These are phyloP conservation scores for Diplogelasinospora grovesii DNA, from an alignment of 495 filamentous ascomycete genomes.

Conservation along the genomic window DNA sequence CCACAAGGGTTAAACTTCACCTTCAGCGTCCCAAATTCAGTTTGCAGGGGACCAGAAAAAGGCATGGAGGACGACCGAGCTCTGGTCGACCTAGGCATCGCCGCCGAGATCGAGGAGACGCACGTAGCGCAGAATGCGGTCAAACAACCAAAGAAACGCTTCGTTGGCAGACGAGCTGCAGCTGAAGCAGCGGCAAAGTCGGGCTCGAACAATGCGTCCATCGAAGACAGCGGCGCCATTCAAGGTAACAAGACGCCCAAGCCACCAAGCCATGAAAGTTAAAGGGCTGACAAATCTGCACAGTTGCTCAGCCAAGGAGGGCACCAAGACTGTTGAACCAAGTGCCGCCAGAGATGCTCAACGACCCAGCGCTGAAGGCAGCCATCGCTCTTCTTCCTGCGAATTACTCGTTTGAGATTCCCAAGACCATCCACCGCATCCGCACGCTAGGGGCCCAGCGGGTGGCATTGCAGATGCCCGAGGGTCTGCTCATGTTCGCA, in stretches of 20 bases:
- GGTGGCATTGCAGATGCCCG: slow-evolving; percentile 91
- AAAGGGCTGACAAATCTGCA: slow-evolving; percentile 9
- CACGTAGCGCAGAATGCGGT: slow-evolving; percentile 28
- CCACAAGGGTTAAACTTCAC: no score
- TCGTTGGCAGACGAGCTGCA: slow-evolving; percentile 60
- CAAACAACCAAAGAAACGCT: slow-evolving; percentile 68
- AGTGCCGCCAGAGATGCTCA: slow-evolving; percentile 77
- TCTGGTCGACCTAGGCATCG: slow-evolving; percentile 44
- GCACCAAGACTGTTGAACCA: slow-evolving; percentile 75
- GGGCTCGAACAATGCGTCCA: slow-evolving; percentile 38
- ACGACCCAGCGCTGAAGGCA: slow-evolving; percentile 81
- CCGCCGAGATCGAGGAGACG: slow-evolving; percentile 47
- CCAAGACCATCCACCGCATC: slow-evolving; percentile 94
- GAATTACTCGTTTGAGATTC: slow-evolving; percentile 98
- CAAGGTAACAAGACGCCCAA: slow-evolving; percentile 38
- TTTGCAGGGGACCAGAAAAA: no score
- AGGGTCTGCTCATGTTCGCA: slow-evolving; percentile 90
- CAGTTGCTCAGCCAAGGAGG: slow-evolving; percentile 55
- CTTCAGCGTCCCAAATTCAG: no score
- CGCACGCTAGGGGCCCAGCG: slow-evolving; percentile 67
- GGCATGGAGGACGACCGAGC: slow-evolving; percentile 54
- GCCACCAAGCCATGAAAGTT: neutral
- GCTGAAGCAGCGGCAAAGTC: slow-evolving; percentile 48
- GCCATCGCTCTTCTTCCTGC: slow-evolving; percentile 80
- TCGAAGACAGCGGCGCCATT: slow-evolving; percentile 61